These are phyloP conservation scores for Boletus rubropictus DNA, from an alignment of 768 basidiomycete species.

Conservation along the genomic window DNA sequence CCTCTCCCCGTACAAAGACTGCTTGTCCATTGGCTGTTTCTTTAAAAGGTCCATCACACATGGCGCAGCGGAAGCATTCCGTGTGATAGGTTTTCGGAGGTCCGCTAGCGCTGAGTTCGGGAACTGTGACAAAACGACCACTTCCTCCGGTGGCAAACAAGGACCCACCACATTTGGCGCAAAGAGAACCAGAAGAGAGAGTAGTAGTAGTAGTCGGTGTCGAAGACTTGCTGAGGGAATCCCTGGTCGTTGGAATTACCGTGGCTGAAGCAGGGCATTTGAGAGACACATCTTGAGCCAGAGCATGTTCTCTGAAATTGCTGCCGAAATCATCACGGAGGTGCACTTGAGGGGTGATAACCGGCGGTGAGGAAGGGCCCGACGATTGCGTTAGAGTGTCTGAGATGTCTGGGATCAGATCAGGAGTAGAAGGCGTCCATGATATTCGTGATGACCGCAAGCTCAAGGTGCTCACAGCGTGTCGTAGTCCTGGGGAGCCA, in stretches of 20 bases:
- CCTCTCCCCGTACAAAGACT: conserved; percentile 60
- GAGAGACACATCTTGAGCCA: conserved; percentile 1
- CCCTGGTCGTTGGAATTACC: conserved; percentile 25
- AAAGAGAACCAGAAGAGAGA: conserved; percentile 40
- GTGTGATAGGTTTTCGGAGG: conserved; percentile 63
- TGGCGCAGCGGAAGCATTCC: conserved; percentile 67
- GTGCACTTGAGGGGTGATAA: conserved; percentile 30
- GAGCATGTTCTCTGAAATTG: conserved; percentile 6
- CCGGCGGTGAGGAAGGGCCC: conserved; percentile 48
- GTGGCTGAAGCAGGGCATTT: conserved; percentile 20
- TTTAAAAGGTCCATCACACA: conserved; percentile 61
- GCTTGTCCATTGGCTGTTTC: conserved; percentile 58
- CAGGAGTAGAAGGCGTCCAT: conserved; percentile 49
- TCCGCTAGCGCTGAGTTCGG: conserved; percentile 38
- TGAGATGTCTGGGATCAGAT: conserved; percentile 55
- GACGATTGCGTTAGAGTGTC: conserved; percentile 53
- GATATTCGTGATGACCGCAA: conserved; percentile 24
- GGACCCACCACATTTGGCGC: conserved; percentile 53
- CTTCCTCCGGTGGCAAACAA: conserved; percentile 54
- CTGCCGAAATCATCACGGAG: conserved; percentile 8
- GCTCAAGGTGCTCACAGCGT: conserved; percentile 26
- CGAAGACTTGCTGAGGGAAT: conserved; percentile 23
- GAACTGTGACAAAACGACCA: conserved; percentile 68
- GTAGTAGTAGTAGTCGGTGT: conserved; percentile 30
- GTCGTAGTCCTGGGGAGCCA: conserved; percentile 26